Evolutionary conservation across 2,329 filamentous ascomycete genomes (phyloP).

Genomic region (Aspergillus neotritici): DNA sequence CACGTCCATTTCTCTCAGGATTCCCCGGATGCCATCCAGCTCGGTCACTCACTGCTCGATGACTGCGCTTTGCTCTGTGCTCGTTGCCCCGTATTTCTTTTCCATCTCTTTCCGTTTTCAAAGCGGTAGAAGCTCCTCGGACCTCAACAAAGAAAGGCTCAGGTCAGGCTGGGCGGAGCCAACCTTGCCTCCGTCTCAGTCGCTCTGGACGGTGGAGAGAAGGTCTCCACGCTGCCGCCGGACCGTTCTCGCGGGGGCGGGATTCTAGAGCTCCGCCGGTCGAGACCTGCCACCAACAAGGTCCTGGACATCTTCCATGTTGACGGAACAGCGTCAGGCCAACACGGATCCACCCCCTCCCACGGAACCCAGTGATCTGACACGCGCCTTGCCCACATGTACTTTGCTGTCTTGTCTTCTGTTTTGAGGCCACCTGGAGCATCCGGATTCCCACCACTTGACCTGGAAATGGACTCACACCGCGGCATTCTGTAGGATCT

Average conservation of each 20-base stretch:
- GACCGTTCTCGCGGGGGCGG: neutral
- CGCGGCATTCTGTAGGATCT: conserved; percentile 81
- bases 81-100: neutral
- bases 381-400: neutral
- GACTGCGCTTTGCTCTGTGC: conserved; percentile 11
- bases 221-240: neutral
- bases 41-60: conserved; percentile 16
- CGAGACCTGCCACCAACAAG: neutral
- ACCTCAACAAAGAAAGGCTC: too few species aligned
- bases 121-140: too few species aligned
- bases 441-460: conserved; percentile 17
- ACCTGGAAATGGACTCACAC: conserved; percentile 70
- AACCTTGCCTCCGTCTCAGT: neutral
- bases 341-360: conserved; percentile 13
- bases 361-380: conserved; percentile 2
- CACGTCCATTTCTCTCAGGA: conserved; percentile 29
- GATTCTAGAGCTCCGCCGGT: neutral
- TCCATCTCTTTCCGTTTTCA: neutral
- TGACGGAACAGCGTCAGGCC: conserved; percentile 10
- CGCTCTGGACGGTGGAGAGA: conserved; percentile 1
- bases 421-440: conserved; percentile 7
- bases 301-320: conserved; percentile 3
- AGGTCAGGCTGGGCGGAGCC: too few species aligned
- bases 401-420: conserved; percentile 1
- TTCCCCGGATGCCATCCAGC: conserved; percentile 16